Evolutionary conservation across 2,329 filamentous ascomycete species (phyloP).

Genomic region (Clonostachys chloroleuca): DNA sequence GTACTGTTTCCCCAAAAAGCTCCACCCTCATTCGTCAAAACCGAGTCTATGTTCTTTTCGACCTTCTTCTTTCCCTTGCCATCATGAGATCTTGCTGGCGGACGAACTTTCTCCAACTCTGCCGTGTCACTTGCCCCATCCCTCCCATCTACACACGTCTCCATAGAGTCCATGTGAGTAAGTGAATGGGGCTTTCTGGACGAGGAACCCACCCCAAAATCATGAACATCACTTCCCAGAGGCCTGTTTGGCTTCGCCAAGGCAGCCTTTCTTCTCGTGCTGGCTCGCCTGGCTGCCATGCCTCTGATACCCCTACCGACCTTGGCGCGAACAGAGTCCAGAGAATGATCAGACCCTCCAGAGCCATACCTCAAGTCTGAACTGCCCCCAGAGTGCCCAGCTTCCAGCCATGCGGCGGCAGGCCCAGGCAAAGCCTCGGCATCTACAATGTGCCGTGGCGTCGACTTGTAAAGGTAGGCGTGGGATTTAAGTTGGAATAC

Average conservation of each 20-base stretch:
- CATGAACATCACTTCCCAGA: neutral
- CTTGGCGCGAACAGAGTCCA: too few relatives aligned
- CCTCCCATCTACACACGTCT: neutral
- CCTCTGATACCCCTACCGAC: too few relatives aligned
- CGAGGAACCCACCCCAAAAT: neutral
- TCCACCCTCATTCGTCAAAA: too few relatives aligned
- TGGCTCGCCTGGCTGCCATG: too few relatives aligned
- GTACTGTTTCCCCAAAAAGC: too few relatives aligned
- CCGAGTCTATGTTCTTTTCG: too few relatives aligned
- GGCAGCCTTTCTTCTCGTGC: neutral
- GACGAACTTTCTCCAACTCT: too few relatives aligned
- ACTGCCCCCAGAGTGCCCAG: constrained; percentile 47
- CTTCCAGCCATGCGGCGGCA: constrained; percentile 75
- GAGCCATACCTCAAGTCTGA: neutral
- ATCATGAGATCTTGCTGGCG: too few relatives aligned
- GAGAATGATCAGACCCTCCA: too few relatives aligned
- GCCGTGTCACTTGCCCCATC: neutral
- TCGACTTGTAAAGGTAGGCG: constrained; percentile 87
- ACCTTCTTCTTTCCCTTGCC: too few relatives aligned
- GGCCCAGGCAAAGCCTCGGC: constrained; percentile 86
- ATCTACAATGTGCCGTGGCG: constrained; percentile 87
- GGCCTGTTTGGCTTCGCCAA: neutral
- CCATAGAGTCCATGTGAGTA: neutral
- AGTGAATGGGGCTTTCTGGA: neutral
- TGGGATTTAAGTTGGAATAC: constrained; percentile 91